These are phyloP conservation scores for Melaleuca quinquenervia DNA, from an alignment of 345 rosid genomes.

Conservation along the genomic window DNA sequence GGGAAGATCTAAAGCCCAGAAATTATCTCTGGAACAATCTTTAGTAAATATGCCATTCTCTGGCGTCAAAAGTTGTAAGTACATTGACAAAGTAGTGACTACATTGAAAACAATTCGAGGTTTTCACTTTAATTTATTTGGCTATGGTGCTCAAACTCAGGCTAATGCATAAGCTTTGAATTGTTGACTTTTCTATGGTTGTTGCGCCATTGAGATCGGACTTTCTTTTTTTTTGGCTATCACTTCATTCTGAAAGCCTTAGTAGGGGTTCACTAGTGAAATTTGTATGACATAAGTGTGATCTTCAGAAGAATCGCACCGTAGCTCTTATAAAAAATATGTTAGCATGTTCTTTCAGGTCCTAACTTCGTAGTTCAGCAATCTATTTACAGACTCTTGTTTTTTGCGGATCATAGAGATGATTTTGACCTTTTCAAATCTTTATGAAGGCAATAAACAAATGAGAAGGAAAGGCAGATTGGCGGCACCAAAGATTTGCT, in stretches of 20 bases:
- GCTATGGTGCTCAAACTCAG: not conserved
- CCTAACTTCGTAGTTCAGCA: not conserved
- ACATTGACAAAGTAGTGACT: not conserved
- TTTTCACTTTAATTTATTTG: not conserved
- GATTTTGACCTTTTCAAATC: not conserved
- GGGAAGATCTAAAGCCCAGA: conserved; percentile 55
- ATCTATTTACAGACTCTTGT: not conserved
- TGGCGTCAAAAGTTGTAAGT: conserved; percentile 1
- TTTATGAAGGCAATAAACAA: not conserved
- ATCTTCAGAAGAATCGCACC: not conserved
- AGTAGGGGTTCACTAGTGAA: not conserved
- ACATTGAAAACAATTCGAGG: not conserved
- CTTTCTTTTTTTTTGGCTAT: not conserved
- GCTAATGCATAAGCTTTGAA: not conserved
- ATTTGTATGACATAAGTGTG: not conserved
- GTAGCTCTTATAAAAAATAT: not conserved
- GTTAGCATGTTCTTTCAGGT: not conserved
- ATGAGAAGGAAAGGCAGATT: not conserved
- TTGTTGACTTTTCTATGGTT: not conserved
- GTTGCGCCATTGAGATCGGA: not conserved
- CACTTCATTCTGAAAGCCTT: not conserved
- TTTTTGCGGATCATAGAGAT: not conserved
- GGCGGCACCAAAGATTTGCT: not conserved
- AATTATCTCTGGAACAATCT: not conserved
- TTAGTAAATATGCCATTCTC: conserved; percentile 9